These are phyloP conservation scores for Colletotrichum cordylinicola DNA, from an alignment of 2,329 filamentous ascomycete species.

Conservation along the genomic window DNA sequence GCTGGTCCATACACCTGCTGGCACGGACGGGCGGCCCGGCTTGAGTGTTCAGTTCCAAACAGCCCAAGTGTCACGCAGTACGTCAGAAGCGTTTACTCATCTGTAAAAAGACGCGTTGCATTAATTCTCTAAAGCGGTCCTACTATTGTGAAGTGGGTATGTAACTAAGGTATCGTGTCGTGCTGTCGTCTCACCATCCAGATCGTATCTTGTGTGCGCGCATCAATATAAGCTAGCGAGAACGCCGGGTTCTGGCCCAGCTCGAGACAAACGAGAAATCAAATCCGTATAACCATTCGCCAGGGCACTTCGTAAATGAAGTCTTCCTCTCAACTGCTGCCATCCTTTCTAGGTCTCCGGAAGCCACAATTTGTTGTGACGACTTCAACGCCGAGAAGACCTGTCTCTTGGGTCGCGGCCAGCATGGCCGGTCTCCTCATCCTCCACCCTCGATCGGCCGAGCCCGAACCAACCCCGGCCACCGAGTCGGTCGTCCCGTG, in stretches of 20 bases:
- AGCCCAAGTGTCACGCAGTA: not conserved
- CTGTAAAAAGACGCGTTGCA: not conserved
- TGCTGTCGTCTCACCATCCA: not conserved
- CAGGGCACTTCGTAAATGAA: not conserved
- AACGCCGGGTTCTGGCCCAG: not conserved
- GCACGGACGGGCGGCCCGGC: not conserved
- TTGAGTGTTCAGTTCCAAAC: not conserved
- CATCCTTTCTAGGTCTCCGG: not conserved
- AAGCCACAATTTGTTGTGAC: not conserved
- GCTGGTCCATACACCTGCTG: not conserved
- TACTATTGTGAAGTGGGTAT: not conserved
- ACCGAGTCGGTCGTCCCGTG: not conserved
- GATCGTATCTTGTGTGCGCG: not conserved
- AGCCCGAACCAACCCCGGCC: constrained; percentile 19
- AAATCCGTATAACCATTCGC: not conserved
- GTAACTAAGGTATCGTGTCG: not conserved
- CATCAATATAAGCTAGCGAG: not conserved
- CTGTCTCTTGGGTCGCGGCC: not conserved
- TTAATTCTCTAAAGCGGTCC: not conserved
- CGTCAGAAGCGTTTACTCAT: not conserved
- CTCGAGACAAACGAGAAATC: not conserved
- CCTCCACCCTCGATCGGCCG: constrained; percentile 5
- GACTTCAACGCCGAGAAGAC: not conserved
- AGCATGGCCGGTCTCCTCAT: constrained; percentile 17
- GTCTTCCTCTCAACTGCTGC: not conserved